These are phyloP conservation scores for Dendrocalamus sinicus DNA, from an alignment of 176 grass and related monocot species.

Conservation along the genomic window DNA sequence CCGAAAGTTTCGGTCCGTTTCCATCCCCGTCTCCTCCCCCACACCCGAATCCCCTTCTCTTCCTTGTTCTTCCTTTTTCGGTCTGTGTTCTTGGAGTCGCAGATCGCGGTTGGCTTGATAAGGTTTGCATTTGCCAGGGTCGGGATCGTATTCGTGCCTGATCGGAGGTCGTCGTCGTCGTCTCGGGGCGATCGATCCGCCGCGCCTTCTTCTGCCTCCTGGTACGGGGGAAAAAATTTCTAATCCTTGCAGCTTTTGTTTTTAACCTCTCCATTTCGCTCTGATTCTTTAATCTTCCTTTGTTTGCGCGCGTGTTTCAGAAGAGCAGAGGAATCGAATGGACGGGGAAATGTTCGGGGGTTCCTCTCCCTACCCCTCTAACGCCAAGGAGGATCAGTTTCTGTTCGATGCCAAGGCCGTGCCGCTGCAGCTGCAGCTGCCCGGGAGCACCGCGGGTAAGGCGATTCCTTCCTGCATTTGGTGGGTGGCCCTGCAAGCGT, in stretches of 20 bases:
- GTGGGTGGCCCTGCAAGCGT: not conserved
- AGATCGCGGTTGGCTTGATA: not conserved
- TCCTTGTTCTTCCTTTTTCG: not conserved
- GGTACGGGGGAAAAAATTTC: not conserved
- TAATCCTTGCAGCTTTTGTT: not conserved
- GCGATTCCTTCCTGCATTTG: not conserved
- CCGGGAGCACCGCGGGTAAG: conserved; percentile 24
- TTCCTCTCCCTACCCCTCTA: not conserved
- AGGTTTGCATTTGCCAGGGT: conserved; percentile 10
- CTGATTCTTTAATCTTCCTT: not conserved
- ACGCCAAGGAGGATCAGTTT: conserved; percentile 33
- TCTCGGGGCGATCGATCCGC: not conserved
- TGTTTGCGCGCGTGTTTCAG: not conserved
- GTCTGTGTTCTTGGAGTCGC: not conserved
- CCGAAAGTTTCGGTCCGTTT: not conserved
- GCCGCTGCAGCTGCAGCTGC: conserved; percentile 48
- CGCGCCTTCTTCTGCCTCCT: not conserved
- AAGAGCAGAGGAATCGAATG: conserved; percentile 35
- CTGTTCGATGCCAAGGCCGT: not conserved
- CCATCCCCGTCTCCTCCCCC: not conserved
- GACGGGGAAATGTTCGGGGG: conserved; percentile 39
- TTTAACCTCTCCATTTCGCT: not conserved
- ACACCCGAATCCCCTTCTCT: not conserved
- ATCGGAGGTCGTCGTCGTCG: not conserved
- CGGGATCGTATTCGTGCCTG: not conserved